These are phyloP conservation scores for Saposhnikovia divaricata DNA, from an alignment of 129 eudicot species.

Conservation along the genomic window DNA sequence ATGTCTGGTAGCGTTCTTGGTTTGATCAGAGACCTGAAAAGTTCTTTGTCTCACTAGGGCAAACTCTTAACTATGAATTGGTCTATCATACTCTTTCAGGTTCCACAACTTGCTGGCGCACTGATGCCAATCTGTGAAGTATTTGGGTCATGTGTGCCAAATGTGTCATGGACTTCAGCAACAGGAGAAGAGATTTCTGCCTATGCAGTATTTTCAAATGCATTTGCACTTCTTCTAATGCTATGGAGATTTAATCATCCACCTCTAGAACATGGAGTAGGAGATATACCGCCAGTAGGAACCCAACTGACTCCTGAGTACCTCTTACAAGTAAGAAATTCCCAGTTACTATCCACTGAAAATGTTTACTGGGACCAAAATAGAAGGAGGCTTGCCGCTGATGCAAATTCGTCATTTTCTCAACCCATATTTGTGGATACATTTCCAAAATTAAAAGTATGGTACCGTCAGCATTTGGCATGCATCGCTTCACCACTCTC, in stretches of 20 bases:
- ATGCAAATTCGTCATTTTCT: conserved; percentile 46
- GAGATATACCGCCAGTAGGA: conserved; percentile 94
- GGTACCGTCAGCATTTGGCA: conserved; percentile 95
- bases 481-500: conserved; percentile 91
- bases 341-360: conserved; percentile 46
- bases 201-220: conserved; percentile 82
- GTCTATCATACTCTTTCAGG: conserved; percentile 31
- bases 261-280: conserved; percentile 79
- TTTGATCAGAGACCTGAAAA: background rate
- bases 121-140: conserved; percentile 95
- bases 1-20: background rate
- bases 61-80: background rate
- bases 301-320: conserved; percentile 91
- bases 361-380: conserved; percentile 39
- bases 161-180: conserved; percentile 63
- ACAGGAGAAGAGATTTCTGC: conserved; percentile 86
- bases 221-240: conserved; percentile 93
- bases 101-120: conserved; percentile 89
- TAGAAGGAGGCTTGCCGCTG: conserved; percentile 49
- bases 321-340: conserved; percentile 62
- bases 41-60: background rate
- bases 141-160: conserved; percentile 88
- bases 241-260: conserved; percentile 95
- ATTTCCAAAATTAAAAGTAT: conserved; percentile 77
- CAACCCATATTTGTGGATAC: conserved; percentile 78